Conservation (phyloP, 2,329 filamentous ascomycete species). For the Cercospora sesami region DNA sequence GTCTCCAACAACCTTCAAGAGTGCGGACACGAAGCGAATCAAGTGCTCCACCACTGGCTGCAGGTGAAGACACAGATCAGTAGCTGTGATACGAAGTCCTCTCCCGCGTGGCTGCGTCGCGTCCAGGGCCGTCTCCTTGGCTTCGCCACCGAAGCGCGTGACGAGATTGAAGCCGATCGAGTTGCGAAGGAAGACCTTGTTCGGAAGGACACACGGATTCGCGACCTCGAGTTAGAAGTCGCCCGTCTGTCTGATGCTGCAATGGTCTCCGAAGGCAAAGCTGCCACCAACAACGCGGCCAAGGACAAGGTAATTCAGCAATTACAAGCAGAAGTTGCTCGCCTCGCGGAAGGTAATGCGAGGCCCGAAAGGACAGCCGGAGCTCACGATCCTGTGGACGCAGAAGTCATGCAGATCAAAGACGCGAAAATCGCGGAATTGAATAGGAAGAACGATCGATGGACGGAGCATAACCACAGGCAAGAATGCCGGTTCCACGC, state of each 20-base stretch:
- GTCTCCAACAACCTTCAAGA: neutral
- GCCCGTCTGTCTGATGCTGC: neutral
- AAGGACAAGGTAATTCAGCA: too few relatives aligned
- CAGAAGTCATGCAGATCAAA: too few relatives aligned
- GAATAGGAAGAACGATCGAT: too few relatives aligned
- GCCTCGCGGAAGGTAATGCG: too few relatives aligned
- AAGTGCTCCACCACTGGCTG: neutral
- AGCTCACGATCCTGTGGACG: too few relatives aligned
- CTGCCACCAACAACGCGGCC: too few relatives aligned
- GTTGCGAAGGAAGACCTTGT: neutral
- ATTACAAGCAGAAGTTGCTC: too few relatives aligned
- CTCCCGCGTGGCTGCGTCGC: neutral
- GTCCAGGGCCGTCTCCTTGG: neutral
- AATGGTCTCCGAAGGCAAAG: neutral
- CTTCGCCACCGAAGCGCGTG: neutral
- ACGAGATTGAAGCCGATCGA: neutral
- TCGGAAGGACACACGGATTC: neutral
- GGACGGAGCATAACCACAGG: too few relatives aligned
- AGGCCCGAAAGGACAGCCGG: too few relatives aligned
- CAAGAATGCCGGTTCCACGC: too few relatives aligned
- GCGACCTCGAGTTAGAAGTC: neutral
- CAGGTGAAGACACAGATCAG: neutral
- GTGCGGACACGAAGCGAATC: neutral
- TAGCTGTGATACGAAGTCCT: neutral
- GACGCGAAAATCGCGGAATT: too few relatives aligned